These are phyloP conservation scores for Fusarium sambucinum DNA, from an alignment of 2,329 filamentous ascomycete species.

Conservation along the genomic window DNA sequence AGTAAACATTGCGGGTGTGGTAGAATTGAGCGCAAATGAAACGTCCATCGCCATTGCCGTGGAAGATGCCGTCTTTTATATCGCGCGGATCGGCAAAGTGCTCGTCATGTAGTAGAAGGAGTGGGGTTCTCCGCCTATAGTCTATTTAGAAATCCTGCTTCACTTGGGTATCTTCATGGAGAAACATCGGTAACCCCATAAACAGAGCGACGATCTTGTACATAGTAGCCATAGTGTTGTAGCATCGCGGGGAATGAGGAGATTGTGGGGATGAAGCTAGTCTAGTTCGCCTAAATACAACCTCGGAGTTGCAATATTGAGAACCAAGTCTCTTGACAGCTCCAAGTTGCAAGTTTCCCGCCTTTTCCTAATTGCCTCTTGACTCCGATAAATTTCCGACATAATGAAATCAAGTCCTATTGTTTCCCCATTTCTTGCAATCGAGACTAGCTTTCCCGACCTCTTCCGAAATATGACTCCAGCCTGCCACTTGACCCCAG, in stretches of 20 bases:
- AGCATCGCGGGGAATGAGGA: background rate
- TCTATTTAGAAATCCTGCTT: background rate
- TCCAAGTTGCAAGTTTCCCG: background rate
- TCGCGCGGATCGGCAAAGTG: background rate
- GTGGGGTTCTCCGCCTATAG: background rate
- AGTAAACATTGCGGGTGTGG: slow-evolving; percentile 9
- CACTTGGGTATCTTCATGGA: background rate
- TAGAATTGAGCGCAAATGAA: background rate
- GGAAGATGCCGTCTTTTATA: background rate
- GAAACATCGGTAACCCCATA: background rate
- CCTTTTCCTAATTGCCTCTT: background rate
- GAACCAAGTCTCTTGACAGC: background rate
- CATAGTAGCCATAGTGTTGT: background rate
- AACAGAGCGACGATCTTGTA: background rate
- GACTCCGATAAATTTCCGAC: background rate
- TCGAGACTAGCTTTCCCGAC: background rate
- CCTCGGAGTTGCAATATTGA: background rate
- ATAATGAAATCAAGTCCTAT: background rate
- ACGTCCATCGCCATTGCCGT: background rate
- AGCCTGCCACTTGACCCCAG: slow-evolving; percentile 8
- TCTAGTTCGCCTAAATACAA: background rate
- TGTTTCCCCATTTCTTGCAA: background rate
- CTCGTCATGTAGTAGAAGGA: background rate
- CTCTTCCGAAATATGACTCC: background rate
- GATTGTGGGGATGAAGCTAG: background rate